A percentile compares a stretch with the other conserved stretches of the same genome.
These are phyloP conservation scores for Hemerocallis citrina DNA, from an alignment of 106 monocot genomes.

Conservation along the genomic window DNA sequence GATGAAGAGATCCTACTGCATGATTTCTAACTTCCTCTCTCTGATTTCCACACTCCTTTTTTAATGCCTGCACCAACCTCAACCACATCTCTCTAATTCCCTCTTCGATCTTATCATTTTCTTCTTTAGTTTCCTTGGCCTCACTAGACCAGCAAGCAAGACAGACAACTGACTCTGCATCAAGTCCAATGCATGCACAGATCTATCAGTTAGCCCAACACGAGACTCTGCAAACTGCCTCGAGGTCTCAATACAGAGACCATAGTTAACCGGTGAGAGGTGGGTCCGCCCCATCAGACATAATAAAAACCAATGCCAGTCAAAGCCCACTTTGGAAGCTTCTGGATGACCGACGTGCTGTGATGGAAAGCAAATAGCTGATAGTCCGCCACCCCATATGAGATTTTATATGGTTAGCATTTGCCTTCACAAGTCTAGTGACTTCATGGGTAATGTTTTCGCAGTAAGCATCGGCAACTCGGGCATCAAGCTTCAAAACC, in stretches of 20 bases:
- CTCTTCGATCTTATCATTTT: slow-evolving; percentile 38
- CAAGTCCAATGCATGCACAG: slow-evolving; percentile 40
- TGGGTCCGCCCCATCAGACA: slow-evolving; percentile 67
- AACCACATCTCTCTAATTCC: slow-evolving; percentile 78
- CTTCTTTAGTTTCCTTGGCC: slow-evolving; percentile 30
- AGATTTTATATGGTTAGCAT: slow-evolving; percentile 58
- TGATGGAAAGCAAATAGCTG: slow-evolving; percentile 55
- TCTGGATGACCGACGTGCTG: slow-evolving; percentile 73
- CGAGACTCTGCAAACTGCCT: slow-evolving; percentile 78
- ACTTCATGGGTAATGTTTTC: slow-evolving; percentile 81
- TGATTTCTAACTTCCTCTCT: slow-evolving; percentile 79
- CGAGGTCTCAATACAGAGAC: slow-evolving; percentile 45
- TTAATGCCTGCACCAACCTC: slow-evolving; percentile 45
- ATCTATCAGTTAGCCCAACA: slow-evolving; percentile 40
- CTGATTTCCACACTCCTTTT: slow-evolving; percentile 37
- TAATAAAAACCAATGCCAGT: slow-evolving; percentile 58
- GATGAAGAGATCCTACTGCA: slow-evolving; percentile 54
- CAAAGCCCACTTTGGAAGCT: slow-evolving; percentile 65
- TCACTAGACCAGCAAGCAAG: slow-evolving; percentile 55
- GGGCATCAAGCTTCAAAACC: slow-evolving; percentile 72
- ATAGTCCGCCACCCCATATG: slow-evolving; percentile 67
- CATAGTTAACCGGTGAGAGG: slow-evolving; percentile 50
- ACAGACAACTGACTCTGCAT: slow-evolving; percentile 40
- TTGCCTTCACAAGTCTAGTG: slow-evolving; percentile 59
- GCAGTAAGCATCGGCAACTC: slow-evolving; percentile 77